Conservation (phyloP, 495 filamentous ascomycete species). For the Collariella sp. region DNA sequence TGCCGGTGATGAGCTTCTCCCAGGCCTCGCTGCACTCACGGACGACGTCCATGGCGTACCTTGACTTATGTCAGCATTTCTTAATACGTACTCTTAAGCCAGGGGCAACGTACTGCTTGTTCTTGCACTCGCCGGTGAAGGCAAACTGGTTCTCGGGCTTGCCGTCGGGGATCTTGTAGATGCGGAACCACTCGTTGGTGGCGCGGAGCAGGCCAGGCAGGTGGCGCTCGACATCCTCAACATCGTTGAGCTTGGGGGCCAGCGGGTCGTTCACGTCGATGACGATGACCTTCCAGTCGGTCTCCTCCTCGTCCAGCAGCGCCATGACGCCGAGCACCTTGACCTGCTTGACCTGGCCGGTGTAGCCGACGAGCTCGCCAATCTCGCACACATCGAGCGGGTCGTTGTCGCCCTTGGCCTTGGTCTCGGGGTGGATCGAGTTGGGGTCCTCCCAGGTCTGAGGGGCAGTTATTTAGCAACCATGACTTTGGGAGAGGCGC, state of each 20-base stretch:
- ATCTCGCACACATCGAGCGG: conserved; percentile 99
- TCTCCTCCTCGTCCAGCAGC: conserved; percentile 97
- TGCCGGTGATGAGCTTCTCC: conserved; percentile 90
- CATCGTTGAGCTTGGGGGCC: conserved; percentile 91
- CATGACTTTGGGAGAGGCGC: not conserved
- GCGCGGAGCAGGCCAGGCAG: conserved; percentile 92
- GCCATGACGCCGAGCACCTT: conserved; percentile 99
- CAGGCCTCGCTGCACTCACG: conserved; percentile 94
- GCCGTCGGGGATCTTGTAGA: conserved; percentile 99
- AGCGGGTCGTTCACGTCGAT: conserved; percentile 97
- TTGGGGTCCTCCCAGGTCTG: conserved; percentile 99
- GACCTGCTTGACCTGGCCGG: conserved; percentile 97
- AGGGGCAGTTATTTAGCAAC: not conserved
- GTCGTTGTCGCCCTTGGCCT: conserved; percentile 99
- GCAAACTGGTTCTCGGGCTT: conserved; percentile 99
- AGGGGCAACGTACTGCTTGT: conserved; percentile 65
- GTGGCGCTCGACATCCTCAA: conserved; percentile 98
- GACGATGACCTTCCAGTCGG: conserved; percentile 99
- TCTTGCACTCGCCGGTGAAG: conserved; percentile 99
- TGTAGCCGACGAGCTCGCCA: conserved; percentile 90
- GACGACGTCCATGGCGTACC: conserved; percentile 88
- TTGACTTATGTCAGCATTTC: conserved; percentile 28
- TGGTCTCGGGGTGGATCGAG: conserved; percentile 91
- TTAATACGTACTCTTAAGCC: not conserved
- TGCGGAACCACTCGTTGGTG: conserved; percentile 99